Conservation (phyloP, 805 yeast genomes). For the Candida michaelii region DNA sequence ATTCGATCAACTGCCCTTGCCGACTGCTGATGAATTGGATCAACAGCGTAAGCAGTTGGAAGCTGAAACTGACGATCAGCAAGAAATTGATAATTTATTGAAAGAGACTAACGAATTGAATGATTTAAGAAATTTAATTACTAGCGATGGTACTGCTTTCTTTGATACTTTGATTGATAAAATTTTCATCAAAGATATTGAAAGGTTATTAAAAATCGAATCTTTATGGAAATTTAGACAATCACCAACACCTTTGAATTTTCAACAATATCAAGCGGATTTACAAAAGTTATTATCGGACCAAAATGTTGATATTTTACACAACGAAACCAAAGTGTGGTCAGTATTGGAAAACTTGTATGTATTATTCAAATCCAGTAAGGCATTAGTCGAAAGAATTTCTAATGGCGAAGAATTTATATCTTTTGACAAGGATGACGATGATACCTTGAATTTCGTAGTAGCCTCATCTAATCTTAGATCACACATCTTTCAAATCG, state of each 20-base stretch:
- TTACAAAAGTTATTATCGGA: background rate
- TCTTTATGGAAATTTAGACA: conserved; percentile 74
- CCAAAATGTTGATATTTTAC: conserved; percentile 21
- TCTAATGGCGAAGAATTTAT: conserved; percentile 36
- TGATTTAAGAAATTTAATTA: conserved; percentile 27
- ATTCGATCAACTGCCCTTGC: conserved; percentile 51
- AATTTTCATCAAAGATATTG: conserved; percentile 73
- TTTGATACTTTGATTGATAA: conserved; percentile 51
- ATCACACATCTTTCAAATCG: conserved; percentile 68
- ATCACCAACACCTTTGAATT: conserved; percentile 65
- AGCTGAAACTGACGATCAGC: conserved; percentile 60
- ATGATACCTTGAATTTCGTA: conserved; percentile 85
- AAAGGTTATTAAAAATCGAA: conserved; percentile 66
- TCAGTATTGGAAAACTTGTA: conserved; percentile 58
- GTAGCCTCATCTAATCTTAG: conserved; percentile 81
- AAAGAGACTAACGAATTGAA: conserved; percentile 67
- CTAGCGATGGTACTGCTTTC: conserved; percentile 18
- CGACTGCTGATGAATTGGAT: conserved; percentile 24
- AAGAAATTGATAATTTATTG: conserved; percentile 62
- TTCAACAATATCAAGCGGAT: conserved; percentile 17
- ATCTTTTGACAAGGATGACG: conserved; percentile 92
- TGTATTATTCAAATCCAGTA: conserved; percentile 52
- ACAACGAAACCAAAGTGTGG: conserved; percentile 55
- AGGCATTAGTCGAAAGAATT: conserved; percentile 50
- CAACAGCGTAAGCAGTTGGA: conserved; percentile 19